Percentiles rank a stretch among this genome's conserved stretches.
Evolutionary conservation across 345 rosid species (phyloP).

Genomic region (Dipteronia dyeriana): DNA sequence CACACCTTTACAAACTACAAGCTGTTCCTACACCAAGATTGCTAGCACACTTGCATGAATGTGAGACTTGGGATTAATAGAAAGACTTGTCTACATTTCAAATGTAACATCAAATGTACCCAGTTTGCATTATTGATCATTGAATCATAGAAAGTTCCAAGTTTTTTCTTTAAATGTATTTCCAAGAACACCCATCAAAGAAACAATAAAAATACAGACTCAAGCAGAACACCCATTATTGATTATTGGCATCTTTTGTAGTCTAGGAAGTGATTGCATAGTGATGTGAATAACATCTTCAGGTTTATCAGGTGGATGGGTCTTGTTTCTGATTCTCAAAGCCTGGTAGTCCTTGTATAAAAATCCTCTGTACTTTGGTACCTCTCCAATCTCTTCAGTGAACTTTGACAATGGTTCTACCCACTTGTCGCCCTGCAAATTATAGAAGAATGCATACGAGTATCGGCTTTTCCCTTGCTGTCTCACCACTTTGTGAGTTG

Average conservation of each 20-base stretch:
- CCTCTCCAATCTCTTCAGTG: constrained; percentile 45
- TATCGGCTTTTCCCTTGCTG: constrained; percentile 34
- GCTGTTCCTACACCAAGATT: constrained; percentile 36
- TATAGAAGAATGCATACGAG: constrained; percentile 55
- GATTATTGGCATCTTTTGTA: too few relatives aligned
- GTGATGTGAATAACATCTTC: constrained; percentile 54
- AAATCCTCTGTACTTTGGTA: constrained; percentile 46
- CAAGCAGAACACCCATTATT: too few relatives aligned
- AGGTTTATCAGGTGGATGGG: constrained; percentile 48
- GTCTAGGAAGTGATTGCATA: constrained; percentile 26
- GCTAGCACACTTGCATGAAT: constrained; percentile 25
- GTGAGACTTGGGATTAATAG: background rate
- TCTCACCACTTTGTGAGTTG: constrained; percentile 56
- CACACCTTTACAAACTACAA: constrained; percentile 40
- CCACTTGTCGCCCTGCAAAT: constrained; percentile 52
- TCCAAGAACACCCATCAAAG: too few relatives aligned
- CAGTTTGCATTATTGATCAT: too few relatives aligned
- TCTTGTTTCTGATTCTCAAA: constrained; percentile 47
- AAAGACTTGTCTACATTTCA: too few relatives aligned
- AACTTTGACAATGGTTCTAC: constrained; percentile 53
- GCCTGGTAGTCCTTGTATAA: constrained; percentile 40
- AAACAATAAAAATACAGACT: too few relatives aligned
- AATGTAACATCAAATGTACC: too few relatives aligned
- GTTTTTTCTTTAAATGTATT: too few relatives aligned
- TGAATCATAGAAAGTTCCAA: background rate